A percentile compares a stretch with the other conserved stretches of the same genome.
Evolutionary conservation across 176 grass and related monocot genomes (phyloP).

Genomic region (Cenchrus americanus): DNA sequence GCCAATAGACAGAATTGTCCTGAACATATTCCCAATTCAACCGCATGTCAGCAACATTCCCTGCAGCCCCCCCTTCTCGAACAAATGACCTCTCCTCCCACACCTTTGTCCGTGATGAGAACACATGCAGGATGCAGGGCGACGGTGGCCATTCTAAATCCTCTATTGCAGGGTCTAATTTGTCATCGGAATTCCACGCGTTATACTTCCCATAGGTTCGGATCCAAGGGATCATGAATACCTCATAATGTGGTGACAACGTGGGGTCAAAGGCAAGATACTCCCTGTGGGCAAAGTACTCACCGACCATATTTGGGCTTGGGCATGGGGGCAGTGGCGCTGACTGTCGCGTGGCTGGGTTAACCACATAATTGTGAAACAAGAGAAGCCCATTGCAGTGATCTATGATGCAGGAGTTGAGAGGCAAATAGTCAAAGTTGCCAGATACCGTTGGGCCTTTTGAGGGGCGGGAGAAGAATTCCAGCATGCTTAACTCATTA

Average conservation of each 20-base stretch:
- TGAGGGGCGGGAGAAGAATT: slow-evolving; percentile 14
- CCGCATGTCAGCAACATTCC: background rate
- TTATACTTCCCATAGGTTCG: background rate
- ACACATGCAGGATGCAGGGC: background rate
- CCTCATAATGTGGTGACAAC: slow-evolving; percentile 9
- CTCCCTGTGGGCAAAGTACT: background rate
- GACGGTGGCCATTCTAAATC: background rate
- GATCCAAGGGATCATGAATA: background rate
- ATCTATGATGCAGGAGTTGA: background rate
- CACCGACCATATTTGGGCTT: background rate
- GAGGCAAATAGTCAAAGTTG: slow-evolving; percentile 6
- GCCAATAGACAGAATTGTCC: background rate
- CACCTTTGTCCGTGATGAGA: background rate
- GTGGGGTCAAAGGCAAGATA: slow-evolving; percentile 7
- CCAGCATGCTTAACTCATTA: background rate
- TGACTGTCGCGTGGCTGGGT: background rate
- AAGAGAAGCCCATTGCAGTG: slow-evolving; percentile 21
- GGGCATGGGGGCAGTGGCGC: background rate
- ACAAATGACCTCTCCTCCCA: slow-evolving; percentile 23
- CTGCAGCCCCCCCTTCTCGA: background rate
- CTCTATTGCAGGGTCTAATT: background rate
- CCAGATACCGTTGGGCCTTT: background rate
- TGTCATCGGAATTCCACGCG: background rate
- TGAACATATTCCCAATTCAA: background rate
- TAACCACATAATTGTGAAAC: background rate